Evolutionary conservation across 2,329 filamentous ascomycete species (phyloP), one percentile per base, ranked within the genome.

Genomic region (Aspergillus sojae): DNA sequence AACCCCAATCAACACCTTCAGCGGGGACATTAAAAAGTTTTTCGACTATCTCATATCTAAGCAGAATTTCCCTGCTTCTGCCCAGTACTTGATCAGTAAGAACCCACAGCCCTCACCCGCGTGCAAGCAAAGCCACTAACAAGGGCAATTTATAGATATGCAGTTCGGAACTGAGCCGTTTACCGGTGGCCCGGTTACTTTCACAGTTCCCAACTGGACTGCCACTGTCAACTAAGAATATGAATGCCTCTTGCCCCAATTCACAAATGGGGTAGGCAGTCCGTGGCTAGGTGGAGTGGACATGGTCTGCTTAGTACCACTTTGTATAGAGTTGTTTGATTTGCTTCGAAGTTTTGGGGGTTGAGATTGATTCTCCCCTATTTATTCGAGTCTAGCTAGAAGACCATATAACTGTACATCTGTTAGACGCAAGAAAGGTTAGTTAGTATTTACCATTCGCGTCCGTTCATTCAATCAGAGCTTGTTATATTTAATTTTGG

Each of bases 81-180:
- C 68, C 66, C 85, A 88, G 77, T 84, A 84, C 63, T 68, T 88
- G 58, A 79, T 81, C 66, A 82, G 78, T 66, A 77, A 32, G 81
- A n/a, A 34, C 26, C 5, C 23, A 34, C 14, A 45, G 9, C n/a
- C 26, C 5, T 36, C 80, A 63, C 21, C 41, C n/a, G 19, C 41
- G 9, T 46, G 14, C 21, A 16, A 48, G 7, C 45, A 19, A n/a
- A 60, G 28, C 45, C 32, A 55, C 52, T 55, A 43, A 56, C 39
- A 34, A 21, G 10, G 14, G 19, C n/a, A 32, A 34, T 41, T 5
- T 21, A 10, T 54, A 70, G 68, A 64, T 26, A n/a, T 70, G 21
- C 67, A 70, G 60, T 84, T 84, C 14, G 85, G 86, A 7, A 87
- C 85, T 3, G 85, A 88, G 77, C 81, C 85, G 3, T 87, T 87